Evolutionary conservation across 1,284 basidiomycete genomes (phyloP), one percentile per base, ranked within the genome.

Genomic region (Fomitopsis schrenkii): DNA sequence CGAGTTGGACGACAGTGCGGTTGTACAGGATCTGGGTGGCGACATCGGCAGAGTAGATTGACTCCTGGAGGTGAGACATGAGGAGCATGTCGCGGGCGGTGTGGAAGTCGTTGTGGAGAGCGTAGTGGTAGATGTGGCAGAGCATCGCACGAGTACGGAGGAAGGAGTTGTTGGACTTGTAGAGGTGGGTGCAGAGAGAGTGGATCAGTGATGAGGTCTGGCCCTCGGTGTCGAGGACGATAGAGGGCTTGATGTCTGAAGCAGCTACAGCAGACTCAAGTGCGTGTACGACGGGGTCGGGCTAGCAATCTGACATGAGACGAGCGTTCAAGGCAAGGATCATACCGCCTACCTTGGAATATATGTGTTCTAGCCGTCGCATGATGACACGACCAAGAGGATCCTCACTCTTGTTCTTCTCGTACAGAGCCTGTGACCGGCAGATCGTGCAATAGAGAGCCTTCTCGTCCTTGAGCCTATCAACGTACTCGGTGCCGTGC

Each of bases 11-110:
- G 57, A 99, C 88, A 9, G 95, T 95, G 48, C 97, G 92, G 77
- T 99, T 99, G 82, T 97, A 99, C 54, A 99, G 81, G 71, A 99
- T 98, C 79, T 99, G 97, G 0, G 97, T 99, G 26, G 91, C 90
- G 59, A 98, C 95, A 71, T 99, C 97, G 64, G 97, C 95, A 48
- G 94, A 93, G 72, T 94, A 90, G 69, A 99, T 92, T 1, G 94
- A 93, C 75, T 98, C 97, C 76, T 99, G 97, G 54, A 99, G 83
- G 76, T 99, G 97, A 14, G 95, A 98, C 97, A 99, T 99, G 66
- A 99, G 81, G 57, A 99, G 81, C 91, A 99, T 96, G 79, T 99
- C 97, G 44, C 97, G 93, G 8, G 97, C 94, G 48, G 93, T 94
- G 80, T 98, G 87, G 81, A 96, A 99, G 73, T 98, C 92, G 71